These are phyloP conservation scores for Pelagomonas calceolata DNA, from an alignment of 108 stramenopile genomes.

Conservation along the genomic window DNA sequence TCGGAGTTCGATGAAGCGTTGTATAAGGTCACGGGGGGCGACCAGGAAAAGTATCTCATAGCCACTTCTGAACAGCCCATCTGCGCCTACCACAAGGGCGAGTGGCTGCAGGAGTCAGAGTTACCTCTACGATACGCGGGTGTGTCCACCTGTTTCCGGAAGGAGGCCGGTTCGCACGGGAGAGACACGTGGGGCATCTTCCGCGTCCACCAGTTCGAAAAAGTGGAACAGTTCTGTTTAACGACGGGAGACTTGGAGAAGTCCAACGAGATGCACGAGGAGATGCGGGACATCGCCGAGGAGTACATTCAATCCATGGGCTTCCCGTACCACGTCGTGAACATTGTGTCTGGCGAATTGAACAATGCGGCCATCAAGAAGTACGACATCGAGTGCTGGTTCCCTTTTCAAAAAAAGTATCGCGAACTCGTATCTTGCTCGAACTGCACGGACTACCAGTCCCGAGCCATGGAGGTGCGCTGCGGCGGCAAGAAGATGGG, in stretches of 20 bases:
- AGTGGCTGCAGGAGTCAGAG: conserved; percentile 73
- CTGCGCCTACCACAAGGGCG: conserved; percentile 93
- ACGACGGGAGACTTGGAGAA: conserved; percentile 82
- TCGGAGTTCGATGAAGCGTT: conserved; percentile 99
- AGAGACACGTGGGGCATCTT: conserved; percentile 99
- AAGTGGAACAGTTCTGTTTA: conserved; percentile 98
- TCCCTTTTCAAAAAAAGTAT: conserved; percentile 91
- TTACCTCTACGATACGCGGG: conserved; percentile 85
- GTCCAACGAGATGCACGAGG: conserved; percentile 72
- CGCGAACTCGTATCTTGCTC: conserved; percentile 95
- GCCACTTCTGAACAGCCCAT: conserved; percentile 99
- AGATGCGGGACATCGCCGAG: conserved; percentile 61
- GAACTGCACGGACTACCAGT: conserved; percentile 99
- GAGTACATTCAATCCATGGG: conserved; percentile 92
- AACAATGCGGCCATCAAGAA: conserved; percentile 99
- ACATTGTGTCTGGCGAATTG: conserved; percentile 86
- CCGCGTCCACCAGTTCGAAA: conserved; percentile 99
- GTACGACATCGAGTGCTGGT: conserved; percentile 98
- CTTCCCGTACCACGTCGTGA: conserved; percentile 91
- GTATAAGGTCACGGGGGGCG: conserved; percentile 92
- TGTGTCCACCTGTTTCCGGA: conserved; percentile 97
- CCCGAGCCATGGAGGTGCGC: conserved; percentile 84
- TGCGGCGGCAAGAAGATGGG: conserved; percentile 73
- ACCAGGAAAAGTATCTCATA: conserved; percentile 96
- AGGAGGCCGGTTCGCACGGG: conserved; percentile 96